A percentile compares a stretch with the other conserved stretches of the same genome.
Conservation (phyloP, 768 basidiomycete species). For the Neoboletus magnificus region DNA sequence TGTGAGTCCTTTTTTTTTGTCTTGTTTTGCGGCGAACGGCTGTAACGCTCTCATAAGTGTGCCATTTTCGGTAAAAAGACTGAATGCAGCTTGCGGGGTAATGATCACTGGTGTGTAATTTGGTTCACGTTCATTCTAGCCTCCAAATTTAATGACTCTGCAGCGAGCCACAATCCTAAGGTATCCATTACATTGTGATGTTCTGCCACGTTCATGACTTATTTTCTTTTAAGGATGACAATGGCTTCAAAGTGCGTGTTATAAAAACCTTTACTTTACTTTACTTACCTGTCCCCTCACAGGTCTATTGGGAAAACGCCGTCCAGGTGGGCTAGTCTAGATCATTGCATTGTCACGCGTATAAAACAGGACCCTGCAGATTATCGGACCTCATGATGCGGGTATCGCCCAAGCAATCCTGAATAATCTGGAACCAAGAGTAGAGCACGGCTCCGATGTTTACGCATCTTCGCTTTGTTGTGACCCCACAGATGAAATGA, state of each 20-base stretch:
- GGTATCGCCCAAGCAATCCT: constrained; percentile 70
- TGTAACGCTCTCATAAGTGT: constrained; percentile 47
- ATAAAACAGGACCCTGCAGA: constrained; percentile 41
- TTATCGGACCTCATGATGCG: constrained; percentile 78
- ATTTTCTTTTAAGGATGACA: constrained; percentile 57
- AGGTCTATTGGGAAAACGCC: constrained; percentile 91
- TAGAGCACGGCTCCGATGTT: constrained; percentile 40
- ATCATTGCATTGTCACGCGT: background rate
- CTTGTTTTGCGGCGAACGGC: background rate
- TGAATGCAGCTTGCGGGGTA: constrained; percentile 75
- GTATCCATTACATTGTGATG: constrained; percentile 31
- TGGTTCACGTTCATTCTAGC: background rate
- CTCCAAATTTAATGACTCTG: background rate
- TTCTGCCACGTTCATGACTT: background rate
- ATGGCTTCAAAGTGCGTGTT: constrained; percentile 73
- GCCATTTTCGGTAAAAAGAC: constrained; percentile 67
- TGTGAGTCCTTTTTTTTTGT: constrained; percentile 42
- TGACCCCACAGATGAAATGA: constrained; percentile 59
- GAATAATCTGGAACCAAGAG: constrained; percentile 52
- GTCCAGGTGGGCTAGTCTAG: constrained; percentile 54
- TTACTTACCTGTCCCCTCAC: background rate
- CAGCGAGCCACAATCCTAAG: constrained; percentile 89
- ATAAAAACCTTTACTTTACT: background rate
- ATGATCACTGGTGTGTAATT: constrained; percentile 76
- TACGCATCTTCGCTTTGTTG: constrained; percentile 43